Evolutionary conservation across 139 green algal species (phyloP).

Genomic region (Nannochloris sp.): DNA sequence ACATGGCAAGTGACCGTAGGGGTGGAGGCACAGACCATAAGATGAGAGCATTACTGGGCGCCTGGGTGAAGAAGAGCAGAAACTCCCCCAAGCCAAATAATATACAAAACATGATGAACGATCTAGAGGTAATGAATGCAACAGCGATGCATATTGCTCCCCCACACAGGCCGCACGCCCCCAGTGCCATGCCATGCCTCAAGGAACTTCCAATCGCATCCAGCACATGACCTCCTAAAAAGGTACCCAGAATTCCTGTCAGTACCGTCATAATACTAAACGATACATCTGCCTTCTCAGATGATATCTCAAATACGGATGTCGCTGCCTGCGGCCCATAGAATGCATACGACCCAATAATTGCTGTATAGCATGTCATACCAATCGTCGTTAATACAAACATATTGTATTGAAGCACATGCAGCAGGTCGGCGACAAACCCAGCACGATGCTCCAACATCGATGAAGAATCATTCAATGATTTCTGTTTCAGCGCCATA

Average conservation of each 20-base stretch:
- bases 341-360: conserved; percentile 74
- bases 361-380: conserved; percentile 58
- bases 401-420: conserved; percentile 4
- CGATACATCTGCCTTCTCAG: conserved; percentile 56
- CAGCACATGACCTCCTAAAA: conserved; percentile 66
- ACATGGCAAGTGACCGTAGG: conserved; percentile 69
- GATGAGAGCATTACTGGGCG: conserved; percentile 63
- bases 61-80: conserved; percentile 57
- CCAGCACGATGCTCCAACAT: neutral
- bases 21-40: conserved; percentile 79
- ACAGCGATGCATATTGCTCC: conserved; percentile 47
- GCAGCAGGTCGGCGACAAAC: neutral
- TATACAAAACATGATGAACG: conserved; percentile 44
- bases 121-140: conserved; percentile 38
- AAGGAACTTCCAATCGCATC: conserved; percentile 64
- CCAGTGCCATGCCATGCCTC: conserved; percentile 50
- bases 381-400: conserved; percentile 17
- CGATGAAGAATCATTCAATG: neutral
- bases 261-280: conserved; percentile 85
- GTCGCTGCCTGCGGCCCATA: conserved; percentile 63
- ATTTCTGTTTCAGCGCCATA: conserved; percentile 43
- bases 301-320: conserved; percentile 42
- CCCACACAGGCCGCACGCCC: conserved; percentile 24
- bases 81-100: conserved; percentile 60
- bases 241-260: conserved; percentile 64